These are phyloP conservation scores for Podaxis carcinomalis DNA, from an alignment of 768 basidiomycete genomes.

Conservation along the genomic window DNA sequence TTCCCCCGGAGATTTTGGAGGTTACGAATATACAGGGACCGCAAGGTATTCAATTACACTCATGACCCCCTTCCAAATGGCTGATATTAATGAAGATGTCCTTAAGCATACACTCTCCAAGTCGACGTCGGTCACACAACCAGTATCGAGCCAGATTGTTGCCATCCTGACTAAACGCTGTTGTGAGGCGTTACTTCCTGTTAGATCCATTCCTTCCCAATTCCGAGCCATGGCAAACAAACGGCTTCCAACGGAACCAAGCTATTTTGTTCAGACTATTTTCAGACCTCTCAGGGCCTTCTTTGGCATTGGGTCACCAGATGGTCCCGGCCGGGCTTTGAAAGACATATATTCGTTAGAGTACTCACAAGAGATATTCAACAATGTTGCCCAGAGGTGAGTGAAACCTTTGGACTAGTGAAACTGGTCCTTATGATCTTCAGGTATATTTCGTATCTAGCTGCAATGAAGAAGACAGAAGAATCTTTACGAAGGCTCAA, in stretches of 20 bases:
- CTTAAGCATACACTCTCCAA: slow-evolving; percentile 48
- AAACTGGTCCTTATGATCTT: background rate
- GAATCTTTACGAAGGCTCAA: slow-evolving; percentile 83
- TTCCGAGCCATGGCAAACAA: slow-evolving; percentile 82
- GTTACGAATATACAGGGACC: slow-evolving; percentile 25
- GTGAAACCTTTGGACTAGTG: slow-evolving; percentile 1
- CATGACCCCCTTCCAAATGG: background rate
- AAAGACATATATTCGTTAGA: slow-evolving; percentile 46
- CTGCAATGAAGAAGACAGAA: slow-evolving; percentile 88
- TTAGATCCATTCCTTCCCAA: slow-evolving; percentile 86
- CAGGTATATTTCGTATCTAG: slow-evolving; percentile 78
- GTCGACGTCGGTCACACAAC: slow-evolving; percentile 48
- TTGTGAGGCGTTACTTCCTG: slow-evolving; percentile 77
- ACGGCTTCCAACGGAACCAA: slow-evolving; percentile 69
- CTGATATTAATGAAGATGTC: slow-evolving; percentile 36
- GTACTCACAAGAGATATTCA: slow-evolving; percentile 63
- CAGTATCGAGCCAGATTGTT: slow-evolving; percentile 61
- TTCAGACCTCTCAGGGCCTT: slow-evolving; percentile 76
- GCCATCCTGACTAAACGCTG: slow-evolving; percentile 74
- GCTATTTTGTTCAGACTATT: slow-evolving; percentile 80
- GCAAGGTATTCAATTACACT: slow-evolving; percentile 40
- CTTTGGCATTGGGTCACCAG: slow-evolving; percentile 56
- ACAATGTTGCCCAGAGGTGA: slow-evolving; percentile 64
- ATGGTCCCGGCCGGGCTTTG: slow-evolving; percentile 58
- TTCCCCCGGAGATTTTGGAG: slow-evolving; percentile 42